Evolutionary conservation across 2,329 filamentous ascomycete species (phyloP), one percentile per base, ranked within the genome.

Genomic region (Aureobasidium sp.): DNA sequence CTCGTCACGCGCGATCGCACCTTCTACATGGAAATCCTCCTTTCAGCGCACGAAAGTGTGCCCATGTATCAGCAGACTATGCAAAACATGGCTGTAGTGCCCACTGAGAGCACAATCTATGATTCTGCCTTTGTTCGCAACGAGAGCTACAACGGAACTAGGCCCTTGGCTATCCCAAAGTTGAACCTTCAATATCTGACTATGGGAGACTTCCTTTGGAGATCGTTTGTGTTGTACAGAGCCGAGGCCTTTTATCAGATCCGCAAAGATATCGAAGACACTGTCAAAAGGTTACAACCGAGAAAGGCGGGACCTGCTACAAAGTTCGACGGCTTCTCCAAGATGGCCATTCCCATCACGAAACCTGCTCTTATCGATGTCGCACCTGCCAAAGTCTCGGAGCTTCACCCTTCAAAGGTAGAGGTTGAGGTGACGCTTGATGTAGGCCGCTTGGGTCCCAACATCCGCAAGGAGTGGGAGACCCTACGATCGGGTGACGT

Each of bases 191-290:
- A 99, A 71, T 99, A 99, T 74, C 81, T 99, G 15, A 96, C 92
- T 2, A 85, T 96, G 56, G 91, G 91, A 2, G 94, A 99, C 74
- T 99, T 99, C 69, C 77, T 99, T n/a, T 99, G 92, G 91, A 85
- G 95, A 65, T 91, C 93, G 0, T 87, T 97, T 69, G 82, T 95
- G 15, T 79, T 99, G 9, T 94, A 96, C 72, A 86, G 93, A 44
- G 89, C 87, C 63, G 94, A 99, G 74, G 84, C 93, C 0, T 97
- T 97, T 72, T 97, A 95, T 73, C 90, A 91, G 64, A 93, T 99
- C 64, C 86, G 91, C 49, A 93, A 91, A 70, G 91, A 99, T 71
- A 86, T 99, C 62, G 91, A 96, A 71, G 84, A 90, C 52, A 86
- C 88, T 7, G 72, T 97, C 56, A 89, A 89, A 70, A 86, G 91